Evolutionary conservation across 225 moss, liverwort and hornwort species (phyloP).

Genomic region (Physcomitrium patens): DNA sequence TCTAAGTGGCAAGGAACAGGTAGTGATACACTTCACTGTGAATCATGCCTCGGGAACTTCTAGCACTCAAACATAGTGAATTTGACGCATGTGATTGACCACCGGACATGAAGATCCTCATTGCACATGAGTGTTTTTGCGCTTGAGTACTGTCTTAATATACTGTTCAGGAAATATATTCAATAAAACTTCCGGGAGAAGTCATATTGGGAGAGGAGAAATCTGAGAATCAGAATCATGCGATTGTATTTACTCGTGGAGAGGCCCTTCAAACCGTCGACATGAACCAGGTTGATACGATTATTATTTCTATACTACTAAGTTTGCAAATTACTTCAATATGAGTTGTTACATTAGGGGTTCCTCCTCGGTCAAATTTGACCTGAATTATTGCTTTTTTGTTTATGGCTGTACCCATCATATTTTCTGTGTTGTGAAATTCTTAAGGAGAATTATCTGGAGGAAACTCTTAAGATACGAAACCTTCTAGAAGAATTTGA

Average conservation of each 20-base stretch:
- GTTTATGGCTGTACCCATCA: background rate
- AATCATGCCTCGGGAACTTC: conserved; percentile 7
- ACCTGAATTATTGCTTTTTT: background rate
- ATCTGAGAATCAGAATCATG: conserved; percentile 77
- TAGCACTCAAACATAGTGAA: background rate
- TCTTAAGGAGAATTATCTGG: conserved; percentile 65
- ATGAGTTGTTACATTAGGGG: background rate
- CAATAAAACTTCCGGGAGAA: conserved; percentile 66
- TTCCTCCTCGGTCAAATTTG: background rate
- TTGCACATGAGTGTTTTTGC: conserved; percentile 3
- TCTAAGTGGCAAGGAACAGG: conserved; percentile 70
- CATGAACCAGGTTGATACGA: conserved; percentile 64
- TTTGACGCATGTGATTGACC: conserved; percentile 5
- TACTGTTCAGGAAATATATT: conserved; percentile 59
- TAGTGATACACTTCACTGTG: conserved; percentile 6
- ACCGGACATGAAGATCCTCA: conserved; percentile 15
- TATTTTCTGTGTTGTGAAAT: background rate
- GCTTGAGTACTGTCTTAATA: conserved; percentile 16
- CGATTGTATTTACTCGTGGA: conserved; percentile 72
- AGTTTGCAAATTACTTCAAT: background rate
- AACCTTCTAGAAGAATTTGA: conserved; percentile 75
- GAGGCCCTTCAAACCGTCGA: conserved; percentile 73
- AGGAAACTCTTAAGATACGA: conserved; percentile 70
- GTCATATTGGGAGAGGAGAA: conserved; percentile 58
- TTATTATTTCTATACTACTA: background rate